Evolutionary conservation across 2,329 filamentous ascomycete genomes (phyloP), one percentile per base, ranked within the genome.

Genomic region (Drechslera avenae): DNA sequence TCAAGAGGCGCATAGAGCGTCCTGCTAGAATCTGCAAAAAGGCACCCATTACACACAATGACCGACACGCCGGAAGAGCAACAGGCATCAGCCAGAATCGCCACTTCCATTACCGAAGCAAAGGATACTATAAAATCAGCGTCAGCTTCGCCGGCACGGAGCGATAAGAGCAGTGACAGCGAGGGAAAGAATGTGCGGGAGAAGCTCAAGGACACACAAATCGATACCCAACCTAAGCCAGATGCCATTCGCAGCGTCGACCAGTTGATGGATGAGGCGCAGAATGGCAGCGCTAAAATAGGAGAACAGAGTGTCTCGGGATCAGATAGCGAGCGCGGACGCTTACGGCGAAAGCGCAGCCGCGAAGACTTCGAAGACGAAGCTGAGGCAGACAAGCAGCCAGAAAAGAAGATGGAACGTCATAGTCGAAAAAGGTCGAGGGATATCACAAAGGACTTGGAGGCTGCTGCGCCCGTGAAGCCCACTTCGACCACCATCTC

Each of bases 121-220:
- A 49, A 59, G 16, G 42, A 55, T 7, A 39, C 58, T 13, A 39
- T 55, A 33, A 58, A 61, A 23, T 46, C 59, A 14, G 54, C 52
- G 18, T 55, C 57, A 31, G 46, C 60, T 13, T 71, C 71, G 2
- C 69, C 69, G 21, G 60, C 69, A 31, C 67, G 60, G 31, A 75
- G 71, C 50, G 78, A 80, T 55, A 73, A 60, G 52, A 72, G 69
- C 57, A 70, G 70, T 49, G 77, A 79, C 34, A 74, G 73, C 51
- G 78, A 80, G 53, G 83, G 86, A 67, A 79, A 78, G 52, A 82
- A 82, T 7, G 81, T 85, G 31, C 76, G 84, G 50, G 80, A 86
- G 66, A 83, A 85, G 70, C 73, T 87, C 46, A 81, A 84, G 69
- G 81, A 86, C 62, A 84, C 84, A 3, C 78, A 81, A n/a, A 84